Percentiles rank a stretch among this genome's conserved stretches.
phyloP scores from a whole-genome alignment of 176 grass and related monocot species.

The Eragrostis curvula region DNA sequence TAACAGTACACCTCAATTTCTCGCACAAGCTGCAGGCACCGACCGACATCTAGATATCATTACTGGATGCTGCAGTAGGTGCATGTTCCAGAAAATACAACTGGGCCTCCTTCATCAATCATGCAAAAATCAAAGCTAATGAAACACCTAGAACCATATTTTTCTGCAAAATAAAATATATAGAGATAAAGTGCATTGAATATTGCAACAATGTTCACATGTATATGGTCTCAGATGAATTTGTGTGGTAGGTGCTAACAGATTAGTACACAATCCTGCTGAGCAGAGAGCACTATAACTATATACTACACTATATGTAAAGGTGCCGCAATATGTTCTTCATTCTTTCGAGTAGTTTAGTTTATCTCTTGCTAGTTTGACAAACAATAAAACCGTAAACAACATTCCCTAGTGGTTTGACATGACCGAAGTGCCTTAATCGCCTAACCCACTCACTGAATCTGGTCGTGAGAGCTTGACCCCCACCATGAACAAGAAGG shows the following conservation, averaged over 20 bases:
- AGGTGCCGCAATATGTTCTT: background rate
- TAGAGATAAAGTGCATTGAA: background rate
- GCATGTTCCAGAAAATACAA: background rate
- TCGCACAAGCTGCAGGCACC: background rate
- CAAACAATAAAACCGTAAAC: conserved; percentile 32
- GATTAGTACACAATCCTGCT: conserved; percentile 14
- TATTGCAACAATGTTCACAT: background rate
- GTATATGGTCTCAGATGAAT: background rate
- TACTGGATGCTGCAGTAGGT: background rate
- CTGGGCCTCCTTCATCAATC: background rate
- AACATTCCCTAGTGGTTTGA: conserved; percentile 19
- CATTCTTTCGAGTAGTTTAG: conserved; percentile 13
- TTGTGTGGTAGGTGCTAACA: background rate
- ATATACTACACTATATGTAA: background rate
- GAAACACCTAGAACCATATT: background rate
- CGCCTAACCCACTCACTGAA: conserved; percentile 23
- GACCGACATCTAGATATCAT: background rate
- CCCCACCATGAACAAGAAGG: background rate
- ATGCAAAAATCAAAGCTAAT: background rate
- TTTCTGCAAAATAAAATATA: too few species aligned
- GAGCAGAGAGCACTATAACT: conserved; percentile 6
- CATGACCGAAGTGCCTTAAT: conserved; percentile 20
- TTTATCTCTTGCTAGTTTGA: conserved; percentile 21
- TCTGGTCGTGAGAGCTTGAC: background rate
- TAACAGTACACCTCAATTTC: background rate